Percentiles rank a stretch among this genome's conserved stretches.
These are phyloP conservation scores for Starmerella apis DNA, from an alignment of 805 yeast species.

Conservation along the genomic window DNA sequence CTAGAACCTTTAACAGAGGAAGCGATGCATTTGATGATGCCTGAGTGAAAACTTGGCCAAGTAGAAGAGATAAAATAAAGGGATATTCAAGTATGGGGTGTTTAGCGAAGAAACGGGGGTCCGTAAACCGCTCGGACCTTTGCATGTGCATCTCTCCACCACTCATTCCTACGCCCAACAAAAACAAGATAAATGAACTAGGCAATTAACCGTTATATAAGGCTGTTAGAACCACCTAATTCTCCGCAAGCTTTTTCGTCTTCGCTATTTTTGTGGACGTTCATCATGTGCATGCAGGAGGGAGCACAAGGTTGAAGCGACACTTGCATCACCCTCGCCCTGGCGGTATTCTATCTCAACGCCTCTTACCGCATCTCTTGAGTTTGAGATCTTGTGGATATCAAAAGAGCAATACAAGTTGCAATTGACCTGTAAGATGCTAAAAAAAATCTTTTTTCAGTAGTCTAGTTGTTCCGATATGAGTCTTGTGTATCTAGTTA, in stretches of 20 bases:
- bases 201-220: not conserved
- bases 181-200: no score
- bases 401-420: not conserved
- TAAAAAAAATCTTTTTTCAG: no score
- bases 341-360: not conserved
- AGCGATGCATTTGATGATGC: constrained; percentile 20
- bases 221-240: not conserved
- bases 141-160: constrained; percentile 13
- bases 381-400: not conserved
- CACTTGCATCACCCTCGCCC: not conserved
- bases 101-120: constrained; percentile 19
- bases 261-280: not conserved
- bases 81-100: constrained; percentile 19
- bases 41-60: constrained; percentile 52
- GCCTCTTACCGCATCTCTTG: not conserved
- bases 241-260: not conserved
- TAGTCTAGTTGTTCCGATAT: no score
- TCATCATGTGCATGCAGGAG: not conserved
- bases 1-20: constrained; percentile 29
- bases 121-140: constrained; percentile 20
- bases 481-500: no score
- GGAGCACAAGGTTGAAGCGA: constrained; percentile 2
- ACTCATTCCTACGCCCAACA: not conserved
- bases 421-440: constrained; percentile 5
- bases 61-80: constrained; percentile 36